phyloP scores from a whole-genome alignment of 169 alveolate genomes.

The Cryptosporidium andersoni region DNA sequence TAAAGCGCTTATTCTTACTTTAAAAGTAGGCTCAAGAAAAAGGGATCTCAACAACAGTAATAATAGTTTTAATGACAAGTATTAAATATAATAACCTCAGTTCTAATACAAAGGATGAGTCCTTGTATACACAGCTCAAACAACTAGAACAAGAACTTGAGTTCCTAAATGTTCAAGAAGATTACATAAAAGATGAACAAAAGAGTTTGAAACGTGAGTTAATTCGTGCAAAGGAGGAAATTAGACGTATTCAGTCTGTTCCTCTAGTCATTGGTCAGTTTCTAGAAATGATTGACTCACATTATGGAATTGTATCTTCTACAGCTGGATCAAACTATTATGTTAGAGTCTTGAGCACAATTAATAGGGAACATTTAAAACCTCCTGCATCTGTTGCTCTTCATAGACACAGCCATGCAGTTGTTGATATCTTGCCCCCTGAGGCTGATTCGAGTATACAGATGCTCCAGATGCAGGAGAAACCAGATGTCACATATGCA shows the following conservation, averaged over 20 bases:
- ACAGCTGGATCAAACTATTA: constrained; percentile 96
- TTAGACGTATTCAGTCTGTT: constrained; percentile 96
- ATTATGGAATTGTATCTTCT: constrained; percentile 95
- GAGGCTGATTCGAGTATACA: constrained; percentile 98
- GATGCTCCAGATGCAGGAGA: constrained; percentile 95
- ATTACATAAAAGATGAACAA: constrained; percentile 97
- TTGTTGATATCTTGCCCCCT: constrained; percentile 98
- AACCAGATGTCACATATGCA: constrained; percentile 98
- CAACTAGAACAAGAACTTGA: constrained; percentile 63
- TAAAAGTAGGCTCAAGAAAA: no score
- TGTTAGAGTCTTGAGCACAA: constrained; percentile 96
- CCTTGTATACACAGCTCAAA: constrained; percentile 17
- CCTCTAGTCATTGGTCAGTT: constrained; percentile 98
- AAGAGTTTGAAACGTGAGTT: constrained; percentile 96
- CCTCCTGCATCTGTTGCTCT: constrained; percentile 98
- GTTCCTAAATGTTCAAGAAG: constrained; percentile 82
- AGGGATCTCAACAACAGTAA: no score
- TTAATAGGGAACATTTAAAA: constrained; percentile 97
- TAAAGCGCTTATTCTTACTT: no score
- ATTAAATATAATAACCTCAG: no score
- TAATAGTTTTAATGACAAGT: no score
- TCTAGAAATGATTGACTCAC: constrained; percentile 96
- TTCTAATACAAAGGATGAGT: neutral
- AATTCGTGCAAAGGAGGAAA: constrained; percentile 95
- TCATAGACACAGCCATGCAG: constrained; percentile 98